Evolutionary conservation across 495 filamentous ascomycete species (phyloP).

Genomic region (Talaromyces stipitatus): DNA sequence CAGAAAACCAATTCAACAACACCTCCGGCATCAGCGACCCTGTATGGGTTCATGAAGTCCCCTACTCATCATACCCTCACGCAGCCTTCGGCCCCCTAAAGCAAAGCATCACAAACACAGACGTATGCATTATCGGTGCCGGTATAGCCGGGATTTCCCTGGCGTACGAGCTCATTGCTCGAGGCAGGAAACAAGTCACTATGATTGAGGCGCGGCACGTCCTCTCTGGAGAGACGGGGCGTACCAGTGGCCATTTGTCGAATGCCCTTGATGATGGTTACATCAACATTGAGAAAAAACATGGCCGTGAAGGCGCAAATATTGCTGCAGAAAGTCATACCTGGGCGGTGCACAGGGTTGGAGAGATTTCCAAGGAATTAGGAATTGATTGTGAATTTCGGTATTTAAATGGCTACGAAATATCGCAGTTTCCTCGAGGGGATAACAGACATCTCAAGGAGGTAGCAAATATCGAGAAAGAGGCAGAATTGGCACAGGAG

Average conservation of each 20-base stretch:
- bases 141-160: slow-evolving; percentile 47
- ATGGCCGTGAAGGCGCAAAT: slow-evolving; percentile 39
- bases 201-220: slow-evolving; percentile 48
- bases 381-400: slow-evolving; percentile 52
- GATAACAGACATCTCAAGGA: slow-evolving; percentile 29
- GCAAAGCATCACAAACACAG: slow-evolving; percentile 21
- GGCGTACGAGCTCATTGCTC: slow-evolving; percentile 46
- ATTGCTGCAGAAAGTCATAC: slow-evolving; percentile 45
- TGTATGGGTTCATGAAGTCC: slow-evolving; percentile 45
- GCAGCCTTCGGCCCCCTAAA: slow-evolving; percentile 30
- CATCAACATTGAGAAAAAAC: slow-evolving; percentile 39
- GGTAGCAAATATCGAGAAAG: background rate
- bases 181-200: slow-evolving; percentile 34
- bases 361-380: slow-evolving; percentile 36
- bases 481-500: background rate
- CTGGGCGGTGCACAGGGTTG: slow-evolving; percentile 45
- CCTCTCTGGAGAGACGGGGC: slow-evolving; percentile 44
- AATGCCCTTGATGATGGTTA: slow-evolving; percentile 48
- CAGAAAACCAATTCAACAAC: slow-evolving; percentile 25
- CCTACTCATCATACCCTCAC: slow-evolving; percentile 34
- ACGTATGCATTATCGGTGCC: slow-evolving; percentile 46
- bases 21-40: slow-evolving; percentile 44
- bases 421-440: slow-evolving; percentile 28
- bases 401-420: slow-evolving; percentile 33
- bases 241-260: slow-evolving; percentile 47